Evolutionary conservation across 345 rosid genomes (phyloP), one percentile per base, ranked within the genome.

Genomic region (Arabidopsis suecica): DNA sequence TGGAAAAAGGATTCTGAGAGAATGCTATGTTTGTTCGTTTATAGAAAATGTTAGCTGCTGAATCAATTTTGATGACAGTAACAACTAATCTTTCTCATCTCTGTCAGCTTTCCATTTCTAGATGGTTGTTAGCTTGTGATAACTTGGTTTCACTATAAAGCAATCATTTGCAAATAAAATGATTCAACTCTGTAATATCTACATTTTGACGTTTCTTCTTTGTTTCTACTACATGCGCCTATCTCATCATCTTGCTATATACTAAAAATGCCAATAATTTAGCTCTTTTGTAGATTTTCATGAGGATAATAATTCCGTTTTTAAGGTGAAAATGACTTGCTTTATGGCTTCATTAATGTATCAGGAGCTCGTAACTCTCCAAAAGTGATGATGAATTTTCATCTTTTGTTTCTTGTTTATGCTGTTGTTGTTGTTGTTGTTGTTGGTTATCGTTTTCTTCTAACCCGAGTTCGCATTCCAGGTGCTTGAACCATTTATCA

Each of bases 401-500:
- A 32, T 9, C 41, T 5, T 65, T 54, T 69, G 48, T 73, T 3
- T 45, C 55, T 10, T 65, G 67, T 22, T 41, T 22, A 40, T 75
- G 74, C 25, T 57, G 6, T 49, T 49, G 20, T 5, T 41, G 23
- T n/a, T n/a, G n/a, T n/a, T n/a, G n/a, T 30, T 74, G 28, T 36
- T 66, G 56, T 62, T 81, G 53, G 50, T 60, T 58, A 45, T 75
- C 30, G 42, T 81, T 77, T 58, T 60, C 82, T 49, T 81, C 90
- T 20, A 90, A 68, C 0, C 89, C 93, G 55, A 90, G 89, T 65
- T 89, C 95, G 34, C 42, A 79, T 75, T 90, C 96, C 61, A 93
- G 68, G 80, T 83, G 79, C 55, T 78, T 82, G 61, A 86, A 66
- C 97, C 95, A 89, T 64, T 82, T 79, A 50, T 45, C 80, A 47